phyloP scores from a whole-genome alignment of 2,329 filamentous ascomycete species.

The Pseudogymnoascus sp. region DNA sequence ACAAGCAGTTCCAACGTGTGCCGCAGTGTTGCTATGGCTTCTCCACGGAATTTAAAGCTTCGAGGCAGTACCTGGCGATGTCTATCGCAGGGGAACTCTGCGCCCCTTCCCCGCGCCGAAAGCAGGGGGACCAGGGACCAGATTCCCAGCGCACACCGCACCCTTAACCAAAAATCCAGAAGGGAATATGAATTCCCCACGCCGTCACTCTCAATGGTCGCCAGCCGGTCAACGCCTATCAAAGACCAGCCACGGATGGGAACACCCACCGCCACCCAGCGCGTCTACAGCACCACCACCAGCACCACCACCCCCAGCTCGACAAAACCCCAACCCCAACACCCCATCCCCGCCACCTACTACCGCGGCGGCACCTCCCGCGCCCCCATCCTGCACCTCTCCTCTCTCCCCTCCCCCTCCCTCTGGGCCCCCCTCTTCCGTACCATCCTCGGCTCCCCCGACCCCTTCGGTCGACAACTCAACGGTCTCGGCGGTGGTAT shows the following conservation, averaged over 20 bases:
- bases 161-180: not conserved
- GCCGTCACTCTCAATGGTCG: not conserved
- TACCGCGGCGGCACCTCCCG: conserved; percentile 64
- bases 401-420: conserved; percentile 40
- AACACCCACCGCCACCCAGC: not conserved
- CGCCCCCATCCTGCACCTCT: conserved; percentile 48
- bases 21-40: not conserved
- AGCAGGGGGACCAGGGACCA: not conserved
- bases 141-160: not conserved
- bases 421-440: conserved; percentile 41
- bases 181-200: too few species aligned
- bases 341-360: conserved; percentile 43
- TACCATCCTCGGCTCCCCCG: conserved; percentile 54
- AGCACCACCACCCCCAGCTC: not conserved
- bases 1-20: not conserved
- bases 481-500: conserved; percentile 63
- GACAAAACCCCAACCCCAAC: not conserved
- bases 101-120: not conserved
- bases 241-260: not conserved
- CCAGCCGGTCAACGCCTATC: not conserved
- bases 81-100: not conserved
- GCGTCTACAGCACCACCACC: not conserved
- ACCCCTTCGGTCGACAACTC: conserved; percentile 59
- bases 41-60: not conserved
- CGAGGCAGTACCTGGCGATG: not conserved